Evolutionary conservation across 257 asterid genomes (phyloP).

Genomic region (Linaria vulgaris): DNA sequence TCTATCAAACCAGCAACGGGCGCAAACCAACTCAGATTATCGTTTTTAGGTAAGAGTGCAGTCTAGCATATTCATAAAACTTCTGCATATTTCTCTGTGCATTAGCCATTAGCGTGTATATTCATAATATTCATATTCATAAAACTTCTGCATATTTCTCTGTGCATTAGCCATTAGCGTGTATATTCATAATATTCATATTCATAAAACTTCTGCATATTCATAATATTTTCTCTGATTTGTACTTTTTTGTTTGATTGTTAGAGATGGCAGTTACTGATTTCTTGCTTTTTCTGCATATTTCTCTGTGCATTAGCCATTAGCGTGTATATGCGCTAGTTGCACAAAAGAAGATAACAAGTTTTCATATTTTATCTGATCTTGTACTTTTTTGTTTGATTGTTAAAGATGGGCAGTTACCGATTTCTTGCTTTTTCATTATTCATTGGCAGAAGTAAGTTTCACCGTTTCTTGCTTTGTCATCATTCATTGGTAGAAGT

Average conservation of each 20-base stretch:
- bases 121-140: too few relatives aligned
- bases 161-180: not conserved
- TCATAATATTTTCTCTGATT: not conserved
- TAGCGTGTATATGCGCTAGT: too few relatives aligned
- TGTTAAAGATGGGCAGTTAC: not conserved
- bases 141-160: not conserved
- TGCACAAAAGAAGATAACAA: not conserved
- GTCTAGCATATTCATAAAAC: slow-evolving; percentile 8
- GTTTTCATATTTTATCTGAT: not conserved
- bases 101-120: too few relatives aligned
- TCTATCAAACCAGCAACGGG: slow-evolving; percentile 65
- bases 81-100: not conserved
- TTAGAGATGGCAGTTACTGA: not conserved
- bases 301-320: not conserved
- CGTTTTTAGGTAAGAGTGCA: slow-evolving; percentile 70
- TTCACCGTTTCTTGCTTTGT: slow-evolving; percentile 16
- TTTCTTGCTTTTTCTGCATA: slow-evolving; percentile 17
- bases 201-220: slow-evolving; percentile 1
- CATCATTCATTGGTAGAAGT: slow-evolving; percentile 6
- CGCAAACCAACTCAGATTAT: slow-evolving; percentile 80
- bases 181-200: too few relatives aligned
- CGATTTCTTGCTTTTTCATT: slow-evolving; percentile 19
- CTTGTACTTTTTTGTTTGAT: slow-evolving; percentile 5
- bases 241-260: slow-evolving; percentile 8
- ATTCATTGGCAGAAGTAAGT: slow-evolving; percentile 7